These are phyloP conservation scores for Rhinocladiella mackenziei DNA, from an alignment of 2,329 filamentous ascomycete genomes.

Conservation along the genomic window DNA sequence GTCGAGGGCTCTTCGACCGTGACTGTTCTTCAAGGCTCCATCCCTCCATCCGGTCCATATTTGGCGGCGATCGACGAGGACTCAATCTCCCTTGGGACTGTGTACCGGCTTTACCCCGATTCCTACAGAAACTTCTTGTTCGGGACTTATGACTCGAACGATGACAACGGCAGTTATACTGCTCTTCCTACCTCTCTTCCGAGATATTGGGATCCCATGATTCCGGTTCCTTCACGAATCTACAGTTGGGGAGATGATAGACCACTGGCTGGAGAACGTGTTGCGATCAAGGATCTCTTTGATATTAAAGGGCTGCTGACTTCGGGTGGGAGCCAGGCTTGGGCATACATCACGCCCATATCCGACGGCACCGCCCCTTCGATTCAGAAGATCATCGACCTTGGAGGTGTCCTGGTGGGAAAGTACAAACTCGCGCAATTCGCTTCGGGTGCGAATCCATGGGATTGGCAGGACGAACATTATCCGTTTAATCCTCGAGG, in stretches of 20 bases:
- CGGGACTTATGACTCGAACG: too few species aligned
- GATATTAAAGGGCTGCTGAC: conserved; percentile 21
- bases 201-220: too few species aligned
- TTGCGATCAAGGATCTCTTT: conserved; percentile 27
- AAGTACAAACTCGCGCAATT: conserved; percentile 27
- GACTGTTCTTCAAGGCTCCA: too few species aligned
- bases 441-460: conserved; percentile 22
- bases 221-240: conserved; percentile 23
- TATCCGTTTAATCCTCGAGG: conserved; percentile 40
- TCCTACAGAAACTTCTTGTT: too few species aligned
- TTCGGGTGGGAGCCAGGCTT: conserved; percentile 23
- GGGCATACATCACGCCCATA: conserved; percentile 16
- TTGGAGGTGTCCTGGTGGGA: conserved; percentile 25
- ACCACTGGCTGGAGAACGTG: conserved; percentile 21
- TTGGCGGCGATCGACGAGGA: too few species aligned
- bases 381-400: conserved; percentile 24
- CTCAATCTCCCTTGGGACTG: too few species aligned
- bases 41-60: too few species aligned
- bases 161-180: too few species aligned
- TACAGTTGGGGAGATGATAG: conserved; percentile 5
- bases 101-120: too few species aligned
- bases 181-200: too few species aligned
- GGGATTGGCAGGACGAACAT: conserved; percentile 35
- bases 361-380: conserved; percentile 20
- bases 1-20: too few species aligned